These are phyloP conservation scores for Marasmius fiardii DNA, from an alignment of 1,284 basidiomycete species.

Conservation along the genomic window DNA sequence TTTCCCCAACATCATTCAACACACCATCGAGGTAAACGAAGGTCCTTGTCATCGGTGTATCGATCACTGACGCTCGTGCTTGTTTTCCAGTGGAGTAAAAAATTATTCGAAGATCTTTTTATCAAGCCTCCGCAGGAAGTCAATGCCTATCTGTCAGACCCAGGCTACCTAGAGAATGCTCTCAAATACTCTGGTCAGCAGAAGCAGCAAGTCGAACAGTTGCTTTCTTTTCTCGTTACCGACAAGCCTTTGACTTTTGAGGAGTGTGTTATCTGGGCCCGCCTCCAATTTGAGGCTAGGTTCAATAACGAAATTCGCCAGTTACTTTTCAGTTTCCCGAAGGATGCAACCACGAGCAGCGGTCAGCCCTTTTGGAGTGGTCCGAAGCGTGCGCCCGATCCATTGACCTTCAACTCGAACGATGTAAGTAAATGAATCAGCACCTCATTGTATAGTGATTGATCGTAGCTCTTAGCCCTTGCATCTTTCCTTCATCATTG, in stretches of 20 bases:
- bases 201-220: conserved; percentile 88
- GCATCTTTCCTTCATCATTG: conserved; percentile 89
- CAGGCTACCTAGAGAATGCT: conserved; percentile 91
- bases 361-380: conserved; percentile 98
- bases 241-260: conserved; percentile 94
- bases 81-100: conserved; percentile 82
- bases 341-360: conserved; percentile 85
- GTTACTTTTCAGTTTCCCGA: conserved; percentile 90
- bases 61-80: conserved; percentile 4
- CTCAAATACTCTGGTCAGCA: conserved; percentile 90
- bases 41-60: background rate
- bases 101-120: conserved; percentile 91
- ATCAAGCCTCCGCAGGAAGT: conserved; percentile 94
- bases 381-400: conserved; percentile 97
- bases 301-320: conserved; percentile 95
- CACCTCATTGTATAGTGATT: background rate
- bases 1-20: conserved; percentile 98
- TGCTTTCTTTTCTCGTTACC: conserved; percentile 88
- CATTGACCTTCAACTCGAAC: conserved; percentile 82
- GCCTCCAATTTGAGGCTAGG: conserved; percentile 93
- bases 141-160: conserved; percentile 96
- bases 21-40: conserved; percentile 89
- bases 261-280: conserved; percentile 97
- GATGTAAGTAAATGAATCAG: conserved; percentile 55
- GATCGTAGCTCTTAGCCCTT: conserved; percentile 50